Base-by-base conservation (phyloP, 371 early-diverging fungal genomes). In the Mucor velutinosus region DNA sequence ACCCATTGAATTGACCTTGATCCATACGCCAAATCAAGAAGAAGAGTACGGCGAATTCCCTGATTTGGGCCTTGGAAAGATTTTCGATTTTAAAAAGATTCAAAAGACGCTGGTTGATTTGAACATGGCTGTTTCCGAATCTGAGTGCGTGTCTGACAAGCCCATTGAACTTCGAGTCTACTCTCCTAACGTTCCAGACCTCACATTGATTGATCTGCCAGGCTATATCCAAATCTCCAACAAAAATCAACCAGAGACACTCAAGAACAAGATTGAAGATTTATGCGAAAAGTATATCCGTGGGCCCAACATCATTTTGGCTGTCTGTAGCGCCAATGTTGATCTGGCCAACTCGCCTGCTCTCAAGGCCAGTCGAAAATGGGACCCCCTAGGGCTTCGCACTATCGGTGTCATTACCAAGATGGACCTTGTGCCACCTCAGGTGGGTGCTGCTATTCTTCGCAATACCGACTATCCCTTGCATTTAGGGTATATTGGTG, bases 351-450 rank as follows among this genome's bases (percentile, higher is more conserved):
- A 99, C 75, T 97, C 98, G 7, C 99, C 99, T 73, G 98, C 99
- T 0, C 81, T 99, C 11, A 89, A 94, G 64, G 95, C 98, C 15
- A 91, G 93, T 62, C 91, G 95, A 29, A 92, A 93, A 73, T 94
- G 90, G 51, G 99, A 99, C 79, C 99, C 99, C 2, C 78, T 92
- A 29, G 97, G 98, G 27, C 62, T 90, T 51, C 86, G 99, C 21
- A 99, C 99, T 1, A 92, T 99, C 65, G 99, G 99, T 64, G 99
- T 99, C 0, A 86, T 99, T 30, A 99, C 99, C 29, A 99, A 99
- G 76, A 94, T 99, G 88, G 99, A 99, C 75, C 85, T 97, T 37
- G 95, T 99, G 0, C 93, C 96, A 55, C 94, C 97, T 23, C 87
- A 90, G 30, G 73, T 77, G 1, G 98, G 95, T 15, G 93, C 92